Conservation (phyloP, 75 land plant species). For the Ceratopteris richardii region DNA sequence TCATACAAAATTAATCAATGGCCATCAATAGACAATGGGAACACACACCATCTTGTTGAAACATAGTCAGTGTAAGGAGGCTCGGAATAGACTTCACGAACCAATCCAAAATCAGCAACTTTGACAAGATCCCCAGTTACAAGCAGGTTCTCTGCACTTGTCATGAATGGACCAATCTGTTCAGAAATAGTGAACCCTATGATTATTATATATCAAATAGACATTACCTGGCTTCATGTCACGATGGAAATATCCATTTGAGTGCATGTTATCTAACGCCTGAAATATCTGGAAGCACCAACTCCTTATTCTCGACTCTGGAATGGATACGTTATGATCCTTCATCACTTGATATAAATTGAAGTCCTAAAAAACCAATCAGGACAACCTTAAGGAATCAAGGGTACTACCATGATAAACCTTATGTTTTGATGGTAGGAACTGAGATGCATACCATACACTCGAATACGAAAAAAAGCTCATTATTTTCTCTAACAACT, state of each 20-base stretch:
- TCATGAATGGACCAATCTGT: no score
- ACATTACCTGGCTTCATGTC: constrained; percentile 81
- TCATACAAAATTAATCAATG: no score
- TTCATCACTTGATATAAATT: constrained; percentile 75
- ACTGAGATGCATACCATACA: constrained; percentile 59
- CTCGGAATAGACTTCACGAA: constrained; percentile 65
- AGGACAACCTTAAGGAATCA: no score
- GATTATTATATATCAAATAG: no score
- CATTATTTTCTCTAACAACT: constrained; percentile 53
- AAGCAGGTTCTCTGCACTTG: constrained; percentile 80
- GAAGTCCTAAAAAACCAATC: constrained; percentile 32
- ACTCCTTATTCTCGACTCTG: constrained; percentile 52
- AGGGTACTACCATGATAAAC: no score
- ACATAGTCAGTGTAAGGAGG: constrained; percentile 98
- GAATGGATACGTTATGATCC: constrained; percentile 30
- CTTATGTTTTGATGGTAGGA: no score
- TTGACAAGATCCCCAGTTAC: constrained; percentile 69
- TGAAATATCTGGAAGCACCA: constrained; percentile 65
- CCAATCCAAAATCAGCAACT: constrained; percentile 96
- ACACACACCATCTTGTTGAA: constrained; percentile 81
- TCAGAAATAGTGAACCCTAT: no score
- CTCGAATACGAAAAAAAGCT: constrained; percentile 75
- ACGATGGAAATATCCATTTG: constrained; percentile 72
- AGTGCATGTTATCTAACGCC: constrained; percentile 78
- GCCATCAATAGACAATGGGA: no score